phyloP scores from a whole-genome alignment of 768 basidiomycete species.

The Xerocomellus amylosporus region DNA sequence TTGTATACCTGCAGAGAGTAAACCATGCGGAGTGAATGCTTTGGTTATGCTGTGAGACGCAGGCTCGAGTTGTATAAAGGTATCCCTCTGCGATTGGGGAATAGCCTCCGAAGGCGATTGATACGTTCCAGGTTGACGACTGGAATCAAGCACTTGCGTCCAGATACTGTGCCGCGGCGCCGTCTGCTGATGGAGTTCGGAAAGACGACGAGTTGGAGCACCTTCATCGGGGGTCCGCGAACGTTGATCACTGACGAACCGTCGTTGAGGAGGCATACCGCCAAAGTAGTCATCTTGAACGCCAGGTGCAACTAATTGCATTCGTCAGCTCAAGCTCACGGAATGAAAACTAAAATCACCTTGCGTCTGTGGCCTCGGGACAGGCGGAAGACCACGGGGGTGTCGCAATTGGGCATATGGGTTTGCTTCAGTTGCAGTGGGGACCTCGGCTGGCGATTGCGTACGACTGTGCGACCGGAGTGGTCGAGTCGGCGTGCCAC shows the following conservation, averaged over 20 bases:
- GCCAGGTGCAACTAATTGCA: constrained; percentile 28
- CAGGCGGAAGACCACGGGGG: constrained; percentile 63
- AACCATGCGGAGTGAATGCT: constrained; percentile 91
- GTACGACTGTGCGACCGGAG: constrained; percentile 31
- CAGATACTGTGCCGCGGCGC: constrained; percentile 71
- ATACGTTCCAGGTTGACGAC: constrained; percentile 46
- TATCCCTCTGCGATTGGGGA: constrained; percentile 40
- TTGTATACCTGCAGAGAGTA: constrained; percentile 92
- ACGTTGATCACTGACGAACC: constrained; percentile 53
- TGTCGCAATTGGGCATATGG: constrained; percentile 51
- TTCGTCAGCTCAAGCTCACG: constrained; percentile 5
- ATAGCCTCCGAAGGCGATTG: constrained; percentile 33
- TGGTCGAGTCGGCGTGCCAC: constrained; percentile 26
- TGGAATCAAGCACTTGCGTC: constrained; percentile 84
- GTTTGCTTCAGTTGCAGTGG: constrained; percentile 33
- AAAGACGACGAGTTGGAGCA: constrained; percentile 51
- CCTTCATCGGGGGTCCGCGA: constrained; percentile 59
- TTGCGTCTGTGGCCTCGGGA: constrained; percentile 46
- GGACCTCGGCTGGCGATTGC: constrained; percentile 29
- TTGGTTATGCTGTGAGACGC: constrained; percentile 78
- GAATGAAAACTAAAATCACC: constrained; percentile 36
- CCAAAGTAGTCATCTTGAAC: constrained; percentile 45
- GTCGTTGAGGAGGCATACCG: constrained; percentile 39
- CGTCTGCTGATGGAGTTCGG: constrained; percentile 47
- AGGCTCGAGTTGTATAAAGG: constrained; percentile 75